phyloP scores from a whole-genome alignment of 768 basidiomycete genomes.

The Strobilomyces echinocephalus region DNA sequence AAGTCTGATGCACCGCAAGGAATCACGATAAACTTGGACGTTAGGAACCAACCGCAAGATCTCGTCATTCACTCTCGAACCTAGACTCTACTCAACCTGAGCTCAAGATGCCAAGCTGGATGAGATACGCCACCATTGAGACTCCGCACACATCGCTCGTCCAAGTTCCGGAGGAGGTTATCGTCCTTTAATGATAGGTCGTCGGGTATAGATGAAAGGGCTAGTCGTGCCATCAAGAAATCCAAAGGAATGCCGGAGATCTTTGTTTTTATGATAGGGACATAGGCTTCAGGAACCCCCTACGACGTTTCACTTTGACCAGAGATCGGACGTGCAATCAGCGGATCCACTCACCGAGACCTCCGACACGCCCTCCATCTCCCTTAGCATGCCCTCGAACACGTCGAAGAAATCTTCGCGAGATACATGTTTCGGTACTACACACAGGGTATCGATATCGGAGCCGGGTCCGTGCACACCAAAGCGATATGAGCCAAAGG shows the following conservation, averaged over 20 bases:
- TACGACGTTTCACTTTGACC: constrained; percentile 30
- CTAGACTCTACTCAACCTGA: constrained; percentile 37
- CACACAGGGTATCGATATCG: constrained; percentile 98
- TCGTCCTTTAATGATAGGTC: constrained; percentile 88
- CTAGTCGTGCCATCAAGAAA: constrained; percentile 87
- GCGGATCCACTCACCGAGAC: constrained; percentile 65
- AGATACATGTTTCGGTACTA: constrained; percentile 94
- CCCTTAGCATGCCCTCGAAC: constrained; percentile 85
- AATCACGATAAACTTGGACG: constrained; percentile 89
- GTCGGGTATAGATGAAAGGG: constrained; percentile 84
- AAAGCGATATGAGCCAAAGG: constrained; percentile 96
- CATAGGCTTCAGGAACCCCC: constrained; percentile 96
- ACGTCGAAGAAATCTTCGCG: constrained; percentile 93
- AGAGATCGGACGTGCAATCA: not conserved
- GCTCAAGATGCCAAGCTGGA: not conserved
- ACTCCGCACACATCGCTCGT: constrained; percentile 93
- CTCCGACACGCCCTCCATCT: constrained; percentile 78
- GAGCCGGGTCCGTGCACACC: constrained; percentile 95
- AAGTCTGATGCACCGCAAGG: constrained; percentile 91
- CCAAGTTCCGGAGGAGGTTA: constrained; percentile 84
- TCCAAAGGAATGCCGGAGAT: constrained; percentile 92
- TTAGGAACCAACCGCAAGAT: constrained; percentile 93
- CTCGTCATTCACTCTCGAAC: constrained; percentile 93
- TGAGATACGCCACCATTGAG: constrained; percentile 59
- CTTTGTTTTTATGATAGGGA: constrained; percentile 90